Percentiles rank a stretch among this genome's conserved stretches.
Evolutionary conservation across 202 grass and related monocot species (phyloP).

Genomic region (Hordeum pubiflorum): DNA sequence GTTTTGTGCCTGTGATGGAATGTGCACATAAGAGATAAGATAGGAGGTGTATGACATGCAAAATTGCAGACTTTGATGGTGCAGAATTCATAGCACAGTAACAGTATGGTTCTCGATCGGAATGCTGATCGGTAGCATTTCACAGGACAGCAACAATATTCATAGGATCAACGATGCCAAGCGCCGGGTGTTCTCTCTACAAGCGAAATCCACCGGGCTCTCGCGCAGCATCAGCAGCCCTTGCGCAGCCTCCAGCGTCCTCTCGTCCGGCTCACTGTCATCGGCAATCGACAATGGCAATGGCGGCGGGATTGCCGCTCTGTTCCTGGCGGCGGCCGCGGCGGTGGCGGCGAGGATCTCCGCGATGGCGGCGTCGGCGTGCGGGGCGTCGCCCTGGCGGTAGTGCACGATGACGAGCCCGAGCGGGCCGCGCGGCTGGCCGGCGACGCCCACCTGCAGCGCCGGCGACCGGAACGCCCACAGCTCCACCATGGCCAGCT

Average conservation of each 20-base stretch:
- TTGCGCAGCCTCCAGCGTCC: not conserved
- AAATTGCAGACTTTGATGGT: not conserved
- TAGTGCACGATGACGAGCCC: constrained; percentile 3
- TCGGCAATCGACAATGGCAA: not conserved
- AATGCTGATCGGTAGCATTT: not conserved
- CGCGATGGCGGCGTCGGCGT: not conserved
- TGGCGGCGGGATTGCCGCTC: not conserved
- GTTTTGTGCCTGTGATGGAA: not conserved
- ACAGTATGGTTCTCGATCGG: not conserved
- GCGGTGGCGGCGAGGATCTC: not conserved
- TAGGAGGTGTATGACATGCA: not conserved
- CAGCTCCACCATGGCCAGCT: not conserved
- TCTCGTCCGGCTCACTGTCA: not conserved
- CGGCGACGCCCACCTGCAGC: not conserved
- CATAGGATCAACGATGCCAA: not conserved
- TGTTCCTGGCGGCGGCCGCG: no score
- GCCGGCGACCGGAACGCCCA: not conserved
- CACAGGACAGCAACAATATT: no score
- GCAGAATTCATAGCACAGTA: not conserved
- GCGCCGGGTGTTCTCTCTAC: not conserved
- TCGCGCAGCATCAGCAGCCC: not conserved
- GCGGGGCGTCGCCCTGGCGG: not conserved
- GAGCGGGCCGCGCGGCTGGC: not conserved
- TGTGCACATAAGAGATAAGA: not conserved
- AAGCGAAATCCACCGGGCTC: not conserved